Base-by-base conservation (phyloP, 768 basidiomycete species). In the Ramaria rubella region DNA sequence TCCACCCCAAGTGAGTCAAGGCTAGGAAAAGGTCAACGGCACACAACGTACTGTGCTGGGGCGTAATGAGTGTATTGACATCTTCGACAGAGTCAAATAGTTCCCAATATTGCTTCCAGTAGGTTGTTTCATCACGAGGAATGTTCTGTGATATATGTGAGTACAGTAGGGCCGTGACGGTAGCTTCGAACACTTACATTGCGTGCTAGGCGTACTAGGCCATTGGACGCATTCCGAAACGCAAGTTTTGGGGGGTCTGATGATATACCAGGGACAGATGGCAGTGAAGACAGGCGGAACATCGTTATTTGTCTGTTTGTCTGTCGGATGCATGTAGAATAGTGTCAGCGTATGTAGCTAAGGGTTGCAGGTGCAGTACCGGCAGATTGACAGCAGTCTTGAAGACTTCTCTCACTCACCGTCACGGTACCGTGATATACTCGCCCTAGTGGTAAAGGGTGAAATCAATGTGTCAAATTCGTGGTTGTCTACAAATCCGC, bases 71-170 rank as follows among this genome's bases (percentile, higher is more conserved):
- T 21, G 55, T 56, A 49, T 56, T 56, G 43, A 56, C 55, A 30
- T 56, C 55, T 33, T 56, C 55, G 8, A 56, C 55, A 46, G 55
- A 46, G 43, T 56, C 55, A 36, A 56, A 56, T 23, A 56, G 43
- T 26, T 56, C 55, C 55, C 55, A 56, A 34, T 56, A 56, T 45
- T 56, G 55, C 21, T 56, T 56, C 55, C 55, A 56, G 33, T 56
- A 56, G 33, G 26, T 56, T 1, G 43, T 56, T 24, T 56, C 55
- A 46, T 49, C 55, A 21, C 14, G 44, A 5, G 55, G 31, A 29
- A 56, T 56, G 15, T 5, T 40, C 55, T 56, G 26, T 23, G n/a
- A 17, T n/a, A 36, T 17, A 36, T 11, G 11, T 9, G 19, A 46
- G 44, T 11, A 12, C 26, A n/a, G 6, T 27, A 19, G 23, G 7